These are phyloP conservation scores for Inonotus hispidus DNA, from an alignment of 1,284 basidiomycete genomes.

Conservation along the genomic window DNA sequence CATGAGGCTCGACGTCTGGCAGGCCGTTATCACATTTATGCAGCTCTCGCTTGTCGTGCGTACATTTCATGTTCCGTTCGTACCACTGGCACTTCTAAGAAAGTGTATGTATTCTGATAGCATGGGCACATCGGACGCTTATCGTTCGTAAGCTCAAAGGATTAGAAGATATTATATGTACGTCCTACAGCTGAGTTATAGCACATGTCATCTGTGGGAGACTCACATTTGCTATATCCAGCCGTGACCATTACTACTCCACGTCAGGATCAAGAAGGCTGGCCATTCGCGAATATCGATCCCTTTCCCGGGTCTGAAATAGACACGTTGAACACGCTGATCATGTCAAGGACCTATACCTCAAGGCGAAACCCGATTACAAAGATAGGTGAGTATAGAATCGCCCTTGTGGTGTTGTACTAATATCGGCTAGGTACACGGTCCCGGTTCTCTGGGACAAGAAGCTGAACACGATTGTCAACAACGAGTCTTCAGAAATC, in stretches of 20 bases:
- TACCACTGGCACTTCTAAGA: too few relatives aligned
- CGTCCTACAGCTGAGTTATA: too few relatives aligned
- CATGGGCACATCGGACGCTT: constrained; percentile 91
- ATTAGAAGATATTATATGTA: constrained; percentile 91
- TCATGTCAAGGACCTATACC: constrained; percentile 84
- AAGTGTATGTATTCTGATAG: too few relatives aligned
- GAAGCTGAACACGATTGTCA: constrained; percentile 84
- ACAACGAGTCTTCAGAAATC: constrained; percentile 93
- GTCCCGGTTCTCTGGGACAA: too few relatives aligned
- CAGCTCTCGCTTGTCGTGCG: constrained; percentile 78
- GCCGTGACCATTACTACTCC: constrained; percentile 83
- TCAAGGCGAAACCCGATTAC: too few relatives aligned
- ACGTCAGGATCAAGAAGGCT: constrained; percentile 76
- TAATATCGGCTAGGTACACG: constrained; percentile 60
- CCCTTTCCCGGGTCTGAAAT: constrained; percentile 64
- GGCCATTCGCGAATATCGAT: constrained; percentile 79
- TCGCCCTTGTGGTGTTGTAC: neutral
- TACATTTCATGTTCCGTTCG: too few relatives aligned
- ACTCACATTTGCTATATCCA: constrained; percentile 27
- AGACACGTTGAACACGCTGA: constrained; percentile 66
- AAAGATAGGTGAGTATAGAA: constrained; percentile 44
- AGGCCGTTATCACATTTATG: constrained; percentile 60
- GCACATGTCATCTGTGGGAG: constrained; percentile 74
- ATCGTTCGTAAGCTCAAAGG: constrained; percentile 87
- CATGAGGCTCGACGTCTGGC: too few relatives aligned